phyloP scores from a whole-genome alignment of 495 filamentous ascomycete genomes.

The Daldinia bambusicola region DNA sequence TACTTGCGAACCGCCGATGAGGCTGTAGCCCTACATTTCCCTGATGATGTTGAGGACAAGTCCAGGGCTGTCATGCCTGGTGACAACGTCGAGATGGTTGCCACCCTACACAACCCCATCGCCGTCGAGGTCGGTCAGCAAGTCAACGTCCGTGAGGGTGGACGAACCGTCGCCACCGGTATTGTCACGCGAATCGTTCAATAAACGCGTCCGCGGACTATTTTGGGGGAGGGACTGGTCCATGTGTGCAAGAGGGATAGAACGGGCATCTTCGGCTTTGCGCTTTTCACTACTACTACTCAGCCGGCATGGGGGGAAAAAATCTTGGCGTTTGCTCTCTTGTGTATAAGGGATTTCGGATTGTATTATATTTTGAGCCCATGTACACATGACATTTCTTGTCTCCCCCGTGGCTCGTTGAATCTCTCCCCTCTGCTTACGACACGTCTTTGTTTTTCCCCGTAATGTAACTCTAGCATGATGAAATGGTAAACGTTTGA shows the following conservation, averaged over 20 bases:
- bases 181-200: conserved; percentile 85
- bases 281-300: conserved; percentile 24
- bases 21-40: conserved; percentile 81
- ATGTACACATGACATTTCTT: conserved; percentile 37
- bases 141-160: conserved; percentile 97
- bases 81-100: conserved; percentile 97
- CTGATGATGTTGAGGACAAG: conserved; percentile 75
- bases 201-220: conserved; percentile 52
- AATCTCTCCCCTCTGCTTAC: conserved; percentile 47
- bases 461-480: conserved; percentile 25
- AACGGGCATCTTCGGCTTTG: conserved; percentile 39
- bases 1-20: conserved; percentile 96
- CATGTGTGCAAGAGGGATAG: conserved; percentile 27
- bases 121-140: conserved; percentile 90
- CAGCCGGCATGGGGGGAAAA: conserved; percentile 41
- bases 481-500: conserved; percentile 29
- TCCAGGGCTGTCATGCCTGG: conserved; percentile 91
- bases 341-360: conserved; percentile 44
- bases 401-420: conserved; percentile 39
- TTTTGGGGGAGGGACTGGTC: conserved; percentile 30
- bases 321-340: conserved; percentile 38
- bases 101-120: conserved; percentile 79
- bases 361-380: conserved; percentile 36
- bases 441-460: conserved; percentile 15
- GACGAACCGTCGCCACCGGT: conserved; percentile 91